Percentiles rank a stretch among this genome's conserved stretches.
Evolutionary conservation across 331 rosid genomes (phyloP).

Genomic region (Acacia concinna): DNA sequence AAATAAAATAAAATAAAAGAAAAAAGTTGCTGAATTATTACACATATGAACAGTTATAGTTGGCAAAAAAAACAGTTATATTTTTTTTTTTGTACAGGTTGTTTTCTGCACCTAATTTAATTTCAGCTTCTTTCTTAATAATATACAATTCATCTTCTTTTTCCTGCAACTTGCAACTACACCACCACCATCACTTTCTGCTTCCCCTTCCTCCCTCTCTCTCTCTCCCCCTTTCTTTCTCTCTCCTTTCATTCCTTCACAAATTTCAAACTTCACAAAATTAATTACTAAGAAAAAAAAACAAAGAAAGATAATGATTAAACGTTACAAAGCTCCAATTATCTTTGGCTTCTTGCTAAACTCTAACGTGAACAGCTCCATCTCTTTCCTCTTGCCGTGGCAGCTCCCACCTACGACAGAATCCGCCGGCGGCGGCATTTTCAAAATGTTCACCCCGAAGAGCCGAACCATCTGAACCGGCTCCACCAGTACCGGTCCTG

Average conservation of each 20-base stretch:
- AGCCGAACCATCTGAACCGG: slow-evolving; percentile 76
- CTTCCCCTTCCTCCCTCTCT: background rate
- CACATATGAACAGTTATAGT: slow-evolving; percentile 21
- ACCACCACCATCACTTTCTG: slow-evolving; percentile 16
- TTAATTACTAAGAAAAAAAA: background rate
- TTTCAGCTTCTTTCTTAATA: slow-evolving; percentile 37
- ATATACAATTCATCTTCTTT: slow-evolving; percentile 54
- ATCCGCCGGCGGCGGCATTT: slow-evolving; percentile 49
- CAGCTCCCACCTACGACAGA: slow-evolving; percentile 38
- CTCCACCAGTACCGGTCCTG: slow-evolving; percentile 39
- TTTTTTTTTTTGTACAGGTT: slow-evolving; percentile 2
- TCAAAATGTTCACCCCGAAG: slow-evolving; percentile 86
- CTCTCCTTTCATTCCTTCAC: no score
- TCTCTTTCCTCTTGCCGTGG: slow-evolving; percentile 63
- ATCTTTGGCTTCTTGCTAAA: slow-evolving; percentile 77
- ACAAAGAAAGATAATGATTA: background rate
- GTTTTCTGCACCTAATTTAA: slow-evolving; percentile 40
- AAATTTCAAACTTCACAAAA: slow-evolving; percentile 34
- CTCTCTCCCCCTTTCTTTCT: background rate
- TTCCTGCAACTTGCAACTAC: slow-evolving; percentile 51
- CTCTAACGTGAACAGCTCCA: slow-evolving; percentile 56
- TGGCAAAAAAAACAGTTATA: slow-evolving; percentile 37
- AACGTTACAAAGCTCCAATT: slow-evolving; percentile 78
- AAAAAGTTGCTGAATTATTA: slow-evolving; percentile 21
- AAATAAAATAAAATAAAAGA: no score